Evolutionary conservation across 106 monocot species (phyloP).

Genomic region (Platanthera zijinensis): DNA sequence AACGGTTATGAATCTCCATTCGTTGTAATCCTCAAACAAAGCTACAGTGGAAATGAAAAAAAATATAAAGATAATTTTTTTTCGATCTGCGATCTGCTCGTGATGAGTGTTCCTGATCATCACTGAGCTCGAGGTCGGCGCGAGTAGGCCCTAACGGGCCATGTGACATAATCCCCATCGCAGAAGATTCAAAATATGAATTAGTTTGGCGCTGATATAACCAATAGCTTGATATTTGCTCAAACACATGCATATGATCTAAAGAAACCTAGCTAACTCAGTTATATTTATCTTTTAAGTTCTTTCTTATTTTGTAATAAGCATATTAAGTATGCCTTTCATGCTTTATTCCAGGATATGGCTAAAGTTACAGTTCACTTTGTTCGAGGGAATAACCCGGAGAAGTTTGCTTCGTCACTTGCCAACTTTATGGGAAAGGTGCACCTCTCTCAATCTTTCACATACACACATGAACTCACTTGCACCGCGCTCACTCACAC

Average conservation of each 20-base stretch:
- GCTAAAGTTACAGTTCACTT: constrained; percentile 74
- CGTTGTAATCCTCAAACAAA: no score
- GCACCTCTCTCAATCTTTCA: neutral
- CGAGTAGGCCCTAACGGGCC: no score
- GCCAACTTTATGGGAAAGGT: constrained; percentile 96
- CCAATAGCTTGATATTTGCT: neutral
- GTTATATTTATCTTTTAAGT: neutral
- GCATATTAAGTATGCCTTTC: neutral
- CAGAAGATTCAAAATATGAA: neutral
- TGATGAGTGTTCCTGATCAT: no score
- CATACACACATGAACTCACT: neutral
- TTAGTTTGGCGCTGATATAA: neutral
- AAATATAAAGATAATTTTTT: no score
- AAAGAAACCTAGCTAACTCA: neutral
- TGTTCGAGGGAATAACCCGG: constrained; percentile 66
- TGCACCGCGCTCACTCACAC: no score
- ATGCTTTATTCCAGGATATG: constrained; percentile 66
- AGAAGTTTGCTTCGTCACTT: constrained; percentile 68
- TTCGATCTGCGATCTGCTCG: no score
- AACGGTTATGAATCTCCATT: no score
- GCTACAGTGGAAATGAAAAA: no score
- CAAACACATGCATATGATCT: neutral
- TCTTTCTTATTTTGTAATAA: neutral
- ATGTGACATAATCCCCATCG: no score
- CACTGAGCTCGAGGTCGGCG: no score